phyloP scores from a whole-genome alignment of 176 grass and related monocot species.

The Zea mays region Zm-B73-REFERENCE-NAM-5.0 NC_050101.1:136913001-136913500 shows the following conservation, averaged over 20 bases:
- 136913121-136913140: constrained; percentile 8
- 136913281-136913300: constrained; percentile 11
- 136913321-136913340: neutral
- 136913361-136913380: neutral
- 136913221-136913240: neutral
- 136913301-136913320: neutral
- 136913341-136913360: neutral
- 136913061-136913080: constrained; percentile 83
- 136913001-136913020: constrained; percentile 67
- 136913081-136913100: constrained; percentile 39
- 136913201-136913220: constrained; percentile 51
- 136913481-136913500: constrained; percentile 1
- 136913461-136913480: neutral
- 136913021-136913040: constrained; percentile 87
- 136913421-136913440: neutral
- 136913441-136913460: neutral
- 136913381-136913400: neutral
- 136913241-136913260: neutral
- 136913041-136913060: constrained; percentile 77
- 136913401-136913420: neutral
- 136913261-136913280: constrained; percentile 19
- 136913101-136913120: neutral
- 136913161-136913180: constrained; percentile 4
- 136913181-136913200: constrained; percentile 34
- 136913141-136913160: constrained; percentile 13